These are phyloP conservation scores for Dioscorea cayenensis DNA, from an alignment of 116 monocot species.

Conservation along the genomic window DNA sequence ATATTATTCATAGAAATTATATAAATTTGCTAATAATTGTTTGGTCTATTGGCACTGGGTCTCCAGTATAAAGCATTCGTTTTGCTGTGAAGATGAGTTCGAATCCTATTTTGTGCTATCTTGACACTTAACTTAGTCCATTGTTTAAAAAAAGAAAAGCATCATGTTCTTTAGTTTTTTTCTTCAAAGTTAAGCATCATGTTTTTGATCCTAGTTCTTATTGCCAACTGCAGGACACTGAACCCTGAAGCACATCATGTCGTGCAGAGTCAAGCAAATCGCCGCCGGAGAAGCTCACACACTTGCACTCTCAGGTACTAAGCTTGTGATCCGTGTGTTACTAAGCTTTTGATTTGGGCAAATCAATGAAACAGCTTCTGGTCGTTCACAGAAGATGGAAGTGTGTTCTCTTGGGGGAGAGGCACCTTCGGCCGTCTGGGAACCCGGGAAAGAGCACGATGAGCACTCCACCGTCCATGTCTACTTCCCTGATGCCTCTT, in stretches of 20 bases:
- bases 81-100: no score
- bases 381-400: constrained; percentile 45
- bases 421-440: constrained; percentile 77
- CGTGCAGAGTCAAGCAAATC: constrained; percentile 37
- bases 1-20: no score
- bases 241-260: constrained; percentile 6
- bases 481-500: constrained; percentile 4
- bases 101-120: no score
- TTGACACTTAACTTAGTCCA: no score
- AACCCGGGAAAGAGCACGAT: constrained; percentile 53
- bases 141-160: no score
- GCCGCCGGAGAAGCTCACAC: constrained; percentile 86
- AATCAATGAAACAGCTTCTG: neutral
- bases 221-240: neutral
- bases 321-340: neutral
- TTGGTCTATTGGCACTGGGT: no score
- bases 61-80: no score
- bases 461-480: constrained; percentile 44
- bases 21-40: no score
- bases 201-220: neutral
- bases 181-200: no score
- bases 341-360: neutral
- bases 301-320: constrained; percentile 62
- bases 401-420: constrained; percentile 76
- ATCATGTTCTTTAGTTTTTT: no score